Evolutionary conservation across 805 yeast species (phyloP).

Genomic region (Candida xiaguanensis): DNA sequence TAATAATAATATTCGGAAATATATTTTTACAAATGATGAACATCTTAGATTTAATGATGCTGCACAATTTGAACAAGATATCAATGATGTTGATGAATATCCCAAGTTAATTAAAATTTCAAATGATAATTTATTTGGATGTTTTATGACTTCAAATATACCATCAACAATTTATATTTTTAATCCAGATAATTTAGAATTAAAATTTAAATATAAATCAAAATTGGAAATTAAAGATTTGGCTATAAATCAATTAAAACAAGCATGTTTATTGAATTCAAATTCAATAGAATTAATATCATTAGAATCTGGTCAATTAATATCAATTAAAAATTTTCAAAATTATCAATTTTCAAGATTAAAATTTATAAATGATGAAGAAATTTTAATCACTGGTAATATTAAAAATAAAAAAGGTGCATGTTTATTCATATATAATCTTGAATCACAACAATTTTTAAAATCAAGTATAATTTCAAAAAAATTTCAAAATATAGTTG

Average conservation of each 20-base stretch:
- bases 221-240: constrained; percentile 56
- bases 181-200: constrained; percentile 51
- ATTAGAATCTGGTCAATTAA: constrained; percentile 40
- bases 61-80: constrained; percentile 51
- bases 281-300: constrained; percentile 51
- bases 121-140: constrained; percentile 58
- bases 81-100: constrained; percentile 48
- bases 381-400: constrained; percentile 31
- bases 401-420: constrained; percentile 33
- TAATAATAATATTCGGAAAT: constrained; percentile 73
- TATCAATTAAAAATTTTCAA: constrained; percentile 23
- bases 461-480: constrained; percentile 40
- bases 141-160: constrained; percentile 60
- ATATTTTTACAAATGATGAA: constrained; percentile 50
- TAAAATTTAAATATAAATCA: constrained; percentile 52
- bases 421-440: constrained; percentile 42
- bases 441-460: constrained; percentile 38
- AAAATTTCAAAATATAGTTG: constrained; percentile 53
- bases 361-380: constrained; percentile 33
- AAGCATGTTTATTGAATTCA: constrained; percentile 59
- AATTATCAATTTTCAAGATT: constrained; percentile 39
- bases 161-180: constrained; percentile 66
- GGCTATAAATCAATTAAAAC: constrained; percentile 49
- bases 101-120: constrained; percentile 61
- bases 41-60: constrained; percentile 59